Evolutionary conservation across 768 basidiomycete genomes (phyloP), one percentile per base, ranked within the genome.

Genomic region (Lactarius hatsudake): DNA sequence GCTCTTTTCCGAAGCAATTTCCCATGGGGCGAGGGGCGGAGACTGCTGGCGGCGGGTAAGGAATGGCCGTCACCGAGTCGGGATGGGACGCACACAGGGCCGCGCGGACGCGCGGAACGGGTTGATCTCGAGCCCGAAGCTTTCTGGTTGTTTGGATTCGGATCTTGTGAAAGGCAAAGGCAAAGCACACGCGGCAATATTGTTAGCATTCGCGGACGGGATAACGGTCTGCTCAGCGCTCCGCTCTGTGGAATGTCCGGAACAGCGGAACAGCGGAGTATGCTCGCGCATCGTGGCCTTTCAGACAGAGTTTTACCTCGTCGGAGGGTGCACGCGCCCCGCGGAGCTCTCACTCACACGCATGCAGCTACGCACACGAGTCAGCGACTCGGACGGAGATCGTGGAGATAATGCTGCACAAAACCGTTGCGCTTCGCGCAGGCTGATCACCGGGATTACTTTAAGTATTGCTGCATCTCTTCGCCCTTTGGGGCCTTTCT

Each of bases 341-440:
- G 51, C 51, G 51, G 51, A 53, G 13, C 51, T 26, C 51, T 5
- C 5, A 51, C 48, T 13, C n/a, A 23, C 48, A 13, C 48, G 10
- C 23, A n/a, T 12, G 20, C 36, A 13, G 13, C 32, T 32, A 32
- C 32, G 32, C 32, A 28, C 36, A 10, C 62, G 51, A 40, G 34
- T 62, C 53, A 38, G 62, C 38, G 53, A 62, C 54, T 28, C 51
- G 12, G 51, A 53, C 23, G 51, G 26, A 53, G 51, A 36, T 55
- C 53, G 8, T 62, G 61, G 53, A 54, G 61, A 55, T 62, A 62
- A 62, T 23, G 38, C 53, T 42, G 26, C 30, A 40, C 38, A 28
- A 28, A 55, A 53, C 51, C 26, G 23, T 26, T 13, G 1, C 5
- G 48, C 51, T 53, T 53, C 51, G 51, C 51, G 13, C 23, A 26